phyloP scores from a whole-genome alignment of 345 rosid genomes.

The Leavenworthia alabamica region DNA sequence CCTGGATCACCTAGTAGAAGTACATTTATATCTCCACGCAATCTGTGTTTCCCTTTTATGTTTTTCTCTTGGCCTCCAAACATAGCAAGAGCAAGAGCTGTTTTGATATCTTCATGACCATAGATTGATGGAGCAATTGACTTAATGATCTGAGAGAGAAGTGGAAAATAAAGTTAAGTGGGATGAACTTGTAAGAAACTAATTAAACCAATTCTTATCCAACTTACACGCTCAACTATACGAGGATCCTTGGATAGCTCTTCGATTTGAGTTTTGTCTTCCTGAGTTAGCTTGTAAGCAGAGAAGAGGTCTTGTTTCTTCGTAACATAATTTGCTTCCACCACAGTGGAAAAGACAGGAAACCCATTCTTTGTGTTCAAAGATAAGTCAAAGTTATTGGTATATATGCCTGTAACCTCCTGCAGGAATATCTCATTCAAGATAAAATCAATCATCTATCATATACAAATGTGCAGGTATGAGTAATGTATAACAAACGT shows the following conservation, averaged over 20 bases:
- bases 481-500: background rate
- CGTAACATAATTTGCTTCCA: slow-evolving; percentile 83
- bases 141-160: slow-evolving; percentile 64
- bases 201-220: background rate
- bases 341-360: slow-evolving; percentile 95
- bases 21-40: slow-evolving; percentile 91
- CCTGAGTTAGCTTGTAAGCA: slow-evolving; percentile 91
- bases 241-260: slow-evolving; percentile 83
- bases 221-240: slow-evolving; percentile 80
- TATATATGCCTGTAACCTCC: slow-evolving; percentile 94
- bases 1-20: slow-evolving; percentile 97
- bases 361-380: slow-evolving; percentile 95
- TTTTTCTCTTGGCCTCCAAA: slow-evolving; percentile 99
- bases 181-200: background rate
- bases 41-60: slow-evolving; percentile 82
- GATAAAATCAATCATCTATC: background rate
- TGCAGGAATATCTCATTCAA: slow-evolving; percentile 35
- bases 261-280: slow-evolving; percentile 88
- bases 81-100: slow-evolving; percentile 91
- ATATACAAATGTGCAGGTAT: background rate
- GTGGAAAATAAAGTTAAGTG: background rate
- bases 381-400: slow-evolving; percentile 89
- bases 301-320: slow-evolving; percentile 98
- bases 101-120: slow-evolving; percentile 97
- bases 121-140: slow-evolving; percentile 96